Evolutionary conservation across 768 basidiomycete species (phyloP).

Genomic region (Tylopilus felleus): DNA sequence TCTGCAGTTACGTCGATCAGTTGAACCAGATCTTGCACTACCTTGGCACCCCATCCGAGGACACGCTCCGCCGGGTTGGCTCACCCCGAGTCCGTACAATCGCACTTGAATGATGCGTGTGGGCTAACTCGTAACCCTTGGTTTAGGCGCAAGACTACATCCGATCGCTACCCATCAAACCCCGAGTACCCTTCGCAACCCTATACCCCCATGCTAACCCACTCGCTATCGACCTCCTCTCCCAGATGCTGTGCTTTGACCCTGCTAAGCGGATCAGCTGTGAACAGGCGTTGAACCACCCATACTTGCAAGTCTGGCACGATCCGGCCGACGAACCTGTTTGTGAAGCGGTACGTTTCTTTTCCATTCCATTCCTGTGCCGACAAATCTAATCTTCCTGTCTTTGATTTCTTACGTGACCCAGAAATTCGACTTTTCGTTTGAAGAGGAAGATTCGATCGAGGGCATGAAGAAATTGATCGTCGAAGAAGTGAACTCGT

Average conservation of each 20-base stretch:
- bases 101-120: background rate
- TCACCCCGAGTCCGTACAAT: conserved; percentile 72
- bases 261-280: conserved; percentile 95
- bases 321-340: conserved; percentile 92
- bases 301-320: conserved; percentile 96
- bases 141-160: conserved; percentile 94
- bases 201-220: conserved; percentile 95
- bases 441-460: conserved; percentile 94
- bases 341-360: conserved; percentile 63
- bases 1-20: conserved; percentile 89
- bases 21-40: conserved; percentile 97
- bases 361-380: background rate
- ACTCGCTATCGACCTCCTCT: conserved; percentile 87
- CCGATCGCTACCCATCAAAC: conserved; percentile 95
- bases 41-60: conserved; percentile 96
- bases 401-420: background rate
- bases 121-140: conserved; percentile 4
- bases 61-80: conserved; percentile 93
- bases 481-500: conserved; percentile 84
- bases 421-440: conserved; percentile 89
- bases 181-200: conserved; percentile 86
- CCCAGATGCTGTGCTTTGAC: conserved; percentile 92
- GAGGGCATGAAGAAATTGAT: conserved; percentile 98
- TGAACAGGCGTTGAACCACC: conserved; percentile 92
- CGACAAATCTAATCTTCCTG: background rate